Base-by-base conservation (phyloP, 1,284 basidiomycete species). In the Anthracocystis walkeri region DNA sequence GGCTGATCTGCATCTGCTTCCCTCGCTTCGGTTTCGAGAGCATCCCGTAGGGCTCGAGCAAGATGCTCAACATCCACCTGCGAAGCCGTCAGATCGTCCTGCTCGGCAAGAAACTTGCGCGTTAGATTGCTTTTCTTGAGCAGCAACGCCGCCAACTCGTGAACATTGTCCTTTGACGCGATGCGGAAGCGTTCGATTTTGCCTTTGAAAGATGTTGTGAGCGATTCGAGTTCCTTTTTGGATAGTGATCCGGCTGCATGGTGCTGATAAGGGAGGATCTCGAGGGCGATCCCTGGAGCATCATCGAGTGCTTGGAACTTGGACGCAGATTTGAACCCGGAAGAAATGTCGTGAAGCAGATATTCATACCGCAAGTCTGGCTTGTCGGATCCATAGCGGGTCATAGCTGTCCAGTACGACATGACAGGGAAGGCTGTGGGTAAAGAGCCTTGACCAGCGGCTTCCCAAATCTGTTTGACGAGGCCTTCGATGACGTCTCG, bases 361-460 rank as follows among this genome's bases (percentile, higher is more conserved):
- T 95, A 89, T 50, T 90, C 90, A 86, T 93, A 95, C 58, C 95
- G 90, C 53, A 91, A 90, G 86, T 98, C 95, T 41, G 95, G 95
- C 87, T 98, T 98, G 87, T 98, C 95, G 53, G 93, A 94, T 10
- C 95, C 95, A 88, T 91, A 97, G 27, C 60, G 55, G 3, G 61
- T 57, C 78, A 81, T 81, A 5, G 81, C 81, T 3, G 74, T 73
- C 55, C 68, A 65, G 48, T 80, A 82, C 12, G 72, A 77, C 67
- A 82, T 72, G 56, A 82, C 76, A 5, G 64, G 67, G 49, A 82
- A 77, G 42, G 46, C 51, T 7, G 25, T 25, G 2, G 58, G 50
- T 8, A 94, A 88, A 25, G 88, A 86, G 21, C 90, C 82, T 23
- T 88, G 89, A 78, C 92, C 86, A 10, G 88, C 79, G 20, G 87